Conservation (phyloP, 2,329 filamentous ascomycete genomes). For the Rugonectria rugulosa region DNA sequence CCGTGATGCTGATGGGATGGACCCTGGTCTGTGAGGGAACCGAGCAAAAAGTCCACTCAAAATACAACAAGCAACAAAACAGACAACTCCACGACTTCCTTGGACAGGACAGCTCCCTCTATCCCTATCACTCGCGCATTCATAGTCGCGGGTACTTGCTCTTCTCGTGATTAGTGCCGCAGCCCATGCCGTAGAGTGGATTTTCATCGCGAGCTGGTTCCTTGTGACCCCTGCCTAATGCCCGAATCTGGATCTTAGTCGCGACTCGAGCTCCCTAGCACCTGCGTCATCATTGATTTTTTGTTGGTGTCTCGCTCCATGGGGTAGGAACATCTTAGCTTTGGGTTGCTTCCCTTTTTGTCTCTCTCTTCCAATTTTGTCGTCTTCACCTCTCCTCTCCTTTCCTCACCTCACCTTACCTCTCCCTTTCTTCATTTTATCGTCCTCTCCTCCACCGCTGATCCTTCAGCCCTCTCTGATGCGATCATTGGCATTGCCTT, state of each 20-base stretch:
- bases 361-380: background rate
- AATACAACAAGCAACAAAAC: no score
- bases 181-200: conserved; percentile 10
- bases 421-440: background rate
- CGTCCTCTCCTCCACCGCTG: background rate
- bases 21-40: no score
- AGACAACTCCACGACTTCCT: no score
- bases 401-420: background rate
- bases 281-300: conserved; percentile 16
- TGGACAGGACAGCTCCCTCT: no score
- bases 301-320: conserved; percentile 5
- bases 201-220: conserved; percentile 3
- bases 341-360: background rate
- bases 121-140: background rate
- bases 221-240: conserved; percentile 16
- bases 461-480: background rate
- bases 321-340: background rate
- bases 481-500: background rate
- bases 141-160: conserved; percentile 5
- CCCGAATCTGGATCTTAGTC: conserved; percentile 19
- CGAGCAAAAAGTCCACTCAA: no score
- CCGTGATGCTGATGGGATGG: background rate
- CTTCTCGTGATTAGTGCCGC: conserved; percentile 15
- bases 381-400: background rate
- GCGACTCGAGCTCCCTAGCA: conserved; percentile 12